Evolutionary conservation across 106 monocot genomes (phyloP).

Genomic region (Narthecium ossifragum): DNA sequence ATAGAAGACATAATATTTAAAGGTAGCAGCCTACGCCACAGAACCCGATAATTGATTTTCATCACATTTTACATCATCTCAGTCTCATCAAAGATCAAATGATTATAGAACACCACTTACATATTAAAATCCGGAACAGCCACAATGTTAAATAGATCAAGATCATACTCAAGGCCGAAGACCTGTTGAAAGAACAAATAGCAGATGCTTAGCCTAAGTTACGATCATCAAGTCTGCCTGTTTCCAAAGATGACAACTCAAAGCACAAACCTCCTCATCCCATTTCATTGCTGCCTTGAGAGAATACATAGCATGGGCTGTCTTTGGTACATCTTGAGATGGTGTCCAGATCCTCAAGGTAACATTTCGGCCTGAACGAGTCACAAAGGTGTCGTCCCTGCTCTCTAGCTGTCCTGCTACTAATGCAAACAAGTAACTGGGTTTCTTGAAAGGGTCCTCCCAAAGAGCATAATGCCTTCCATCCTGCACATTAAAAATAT

Average conservation of each 20-base stretch:
- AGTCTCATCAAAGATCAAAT: no score
- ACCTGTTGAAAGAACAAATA: conserved; percentile 42
- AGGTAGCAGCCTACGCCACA: no score
- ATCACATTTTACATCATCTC: no score
- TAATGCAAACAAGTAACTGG: conserved; percentile 93
- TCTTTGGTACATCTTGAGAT: conserved; percentile 83
- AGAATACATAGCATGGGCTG: conserved; percentile 99
- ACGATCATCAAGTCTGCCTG: not conserved
- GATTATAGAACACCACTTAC: conserved; percentile 65
- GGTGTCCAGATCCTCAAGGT: conserved; percentile 88
- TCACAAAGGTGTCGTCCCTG: conserved; percentile 82
- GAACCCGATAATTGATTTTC: no score
- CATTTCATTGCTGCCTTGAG: conserved; percentile 99
- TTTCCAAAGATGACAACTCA: not conserved
- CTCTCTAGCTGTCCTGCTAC: conserved; percentile 92
- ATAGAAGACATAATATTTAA: no score
- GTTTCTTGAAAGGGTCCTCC: conserved; percentile 96
- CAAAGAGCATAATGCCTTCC: conserved; percentile 90
- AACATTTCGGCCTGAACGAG: conserved; percentile 73
- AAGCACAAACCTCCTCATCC: conserved; percentile 87
- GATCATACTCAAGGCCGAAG: conserved; percentile 96
- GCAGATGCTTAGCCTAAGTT: conserved; percentile 1
- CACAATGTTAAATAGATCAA: conserved; percentile 99
- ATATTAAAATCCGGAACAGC: conserved; percentile 99
- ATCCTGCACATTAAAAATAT: no score